A percentile compares a stretch with the other conserved stretches of the same genome.
Conservation (phyloP, 2,329 filamentous ascomycete genomes). For the Falciphora oryzae region DNA sequence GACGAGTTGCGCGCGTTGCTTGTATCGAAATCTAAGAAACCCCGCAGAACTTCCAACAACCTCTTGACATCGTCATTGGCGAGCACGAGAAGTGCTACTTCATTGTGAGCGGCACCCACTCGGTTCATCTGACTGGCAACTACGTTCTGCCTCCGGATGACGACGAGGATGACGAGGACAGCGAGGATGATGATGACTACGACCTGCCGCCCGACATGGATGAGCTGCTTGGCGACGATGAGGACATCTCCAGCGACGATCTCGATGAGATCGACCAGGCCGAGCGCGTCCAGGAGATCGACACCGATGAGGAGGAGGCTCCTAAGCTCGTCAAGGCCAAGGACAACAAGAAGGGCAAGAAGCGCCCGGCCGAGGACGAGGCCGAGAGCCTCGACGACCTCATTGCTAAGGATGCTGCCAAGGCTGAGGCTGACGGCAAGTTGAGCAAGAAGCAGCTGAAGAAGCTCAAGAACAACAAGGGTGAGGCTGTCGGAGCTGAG, state of each 20-base stretch:
- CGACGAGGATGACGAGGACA: conserved; percentile 55
- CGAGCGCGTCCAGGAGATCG: conserved; percentile 71
- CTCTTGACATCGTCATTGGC: conserved; percentile 85
- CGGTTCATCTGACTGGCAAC: conserved; percentile 91
- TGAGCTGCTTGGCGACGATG: conserved; percentile 63
- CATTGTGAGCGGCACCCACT: conserved; percentile 82
- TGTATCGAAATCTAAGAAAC: conserved; percentile 21
- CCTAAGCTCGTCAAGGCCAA: conserved; percentile 53
- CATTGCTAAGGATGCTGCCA: conserved; percentile 71
- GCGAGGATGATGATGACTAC: conserved; percentile 66
- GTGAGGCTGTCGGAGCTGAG: conserved; percentile 66
- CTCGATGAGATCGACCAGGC: conserved; percentile 74
- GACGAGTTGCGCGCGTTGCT: not conserved
- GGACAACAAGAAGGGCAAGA: conserved; percentile 69
- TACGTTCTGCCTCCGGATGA: conserved; percentile 72
- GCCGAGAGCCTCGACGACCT: conserved; percentile 71
- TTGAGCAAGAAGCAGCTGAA: conserved; percentile 95
- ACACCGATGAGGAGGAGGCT: conserved; percentile 69
- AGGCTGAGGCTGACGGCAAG: conserved; percentile 56
- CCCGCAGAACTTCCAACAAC: conserved; percentile 82
- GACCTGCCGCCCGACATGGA: conserved; percentile 76
- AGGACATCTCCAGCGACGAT: conserved; percentile 67
- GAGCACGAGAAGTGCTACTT: conserved; percentile 91
- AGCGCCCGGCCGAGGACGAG: conserved; percentile 61
- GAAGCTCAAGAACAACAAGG: conserved; percentile 98